Evolutionary conservation across 2,329 filamentous ascomycete species (phyloP), one percentile per base, ranked within the genome.

Genomic region (Talaromyces verruculosus): DNA sequence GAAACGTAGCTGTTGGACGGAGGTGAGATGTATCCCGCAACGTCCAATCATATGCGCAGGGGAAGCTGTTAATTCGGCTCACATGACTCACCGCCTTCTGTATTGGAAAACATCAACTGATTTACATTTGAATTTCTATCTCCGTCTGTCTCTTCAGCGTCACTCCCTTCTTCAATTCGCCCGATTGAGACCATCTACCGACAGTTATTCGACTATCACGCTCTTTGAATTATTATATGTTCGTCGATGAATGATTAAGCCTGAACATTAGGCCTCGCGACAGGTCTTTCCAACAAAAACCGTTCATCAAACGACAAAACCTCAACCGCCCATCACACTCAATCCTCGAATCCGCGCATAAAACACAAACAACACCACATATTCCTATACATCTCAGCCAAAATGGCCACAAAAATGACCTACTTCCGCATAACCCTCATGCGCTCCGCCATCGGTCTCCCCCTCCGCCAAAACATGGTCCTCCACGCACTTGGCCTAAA

Each of bases 351-450:
- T 6, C 30, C n/a, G 11, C 25, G 1, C 13, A 51, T 13, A 22
- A 19, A 49, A 49, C 11, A 30, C 30, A 37, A 35, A 37, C 30
- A 30, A 35, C n/a, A 33, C 35, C 35, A 15, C 35, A 37, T 37
- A 37, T 15, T 15, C 35, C 35, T 15, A 11, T 37, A 37, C 30
- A 2, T 19, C 5, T 33, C 17, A 57, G 19, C 39, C 35, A 53
- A 22, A 45, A 41, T 53, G 45, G 51, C 47, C 11, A 30, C 33
- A 8, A 63, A 57, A 67, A 93, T 93, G 89, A 84, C 88, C 66
- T 96, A 87, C 84, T 97, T 97, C 85, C 90, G 91, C 76, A 92
- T 97, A 78, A 96, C 92, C 59, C 90, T 97, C 65, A 87, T 95
- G 80, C 91, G 93, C 76, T 93, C 90, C 65, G 89, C 90, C 73